Evolutionary conservation across 441 rosid species (phyloP), one percentile per base, ranked within the genome.

Genomic region (Macaranga tanarius): DNA sequence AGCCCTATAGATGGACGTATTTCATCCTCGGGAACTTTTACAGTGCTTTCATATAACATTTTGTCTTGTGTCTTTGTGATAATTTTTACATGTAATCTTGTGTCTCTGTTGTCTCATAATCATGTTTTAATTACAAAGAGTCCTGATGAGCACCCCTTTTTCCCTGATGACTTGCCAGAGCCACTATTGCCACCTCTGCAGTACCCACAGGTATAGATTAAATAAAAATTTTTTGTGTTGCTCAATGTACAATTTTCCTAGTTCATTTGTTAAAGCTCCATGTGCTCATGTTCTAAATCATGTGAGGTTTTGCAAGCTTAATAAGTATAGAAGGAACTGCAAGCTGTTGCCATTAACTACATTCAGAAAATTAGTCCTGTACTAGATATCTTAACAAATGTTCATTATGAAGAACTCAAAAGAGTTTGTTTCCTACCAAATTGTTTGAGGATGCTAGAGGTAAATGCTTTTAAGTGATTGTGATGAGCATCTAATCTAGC

Each of bases 141-240:
- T 83, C 98, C 98, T 45, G 98, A 93, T 80, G 97, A 93, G 76
- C 93, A 89, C 80, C 95, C 98, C 3, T 92, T 92, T 88, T 92
- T 89, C 88, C 92, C 90, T 2, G 81, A 86, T 58, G 84, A 85
- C 74, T 66, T 93, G 63, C 97, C 97, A 2, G 87, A 85, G 79
- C 87, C 96, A 19, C n/a, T 85, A 76, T 81, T 93, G 79, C 97
- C 98, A 26, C 97, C 98, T 70, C 52, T 93, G 73, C 93, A 93
- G 55, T 93, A 92, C 71, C 96, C 93, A 50, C 80, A 90, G 86
- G 98, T 85, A 54, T 7, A 20, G 45, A 25, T 52, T 23, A 56
- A 13, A n/a, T 45, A 23, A 48, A 42, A 48, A 63, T 28, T 16
- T 57, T 44, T 15, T 31, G n/a, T n/a, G n/a, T n/a, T n/a, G n/a